A percentile compares a stretch with the other conserved stretches of the same genome.
Evolutionary conservation across 129 eudicot species (phyloP).

Genomic region (Dittrichia graveolens): DNA sequence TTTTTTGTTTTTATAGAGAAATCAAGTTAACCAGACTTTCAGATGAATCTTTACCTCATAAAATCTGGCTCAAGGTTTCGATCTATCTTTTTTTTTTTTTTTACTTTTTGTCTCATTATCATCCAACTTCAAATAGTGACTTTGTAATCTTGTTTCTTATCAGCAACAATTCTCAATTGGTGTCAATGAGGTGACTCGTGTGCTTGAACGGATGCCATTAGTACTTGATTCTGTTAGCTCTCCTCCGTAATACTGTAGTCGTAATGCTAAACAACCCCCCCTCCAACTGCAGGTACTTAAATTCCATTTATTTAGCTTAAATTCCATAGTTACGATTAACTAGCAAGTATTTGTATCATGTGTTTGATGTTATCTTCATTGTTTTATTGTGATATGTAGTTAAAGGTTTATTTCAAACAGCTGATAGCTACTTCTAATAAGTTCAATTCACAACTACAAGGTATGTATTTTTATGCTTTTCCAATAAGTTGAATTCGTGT

Average conservation of each 20-base stretch:
- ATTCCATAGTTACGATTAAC: no score
- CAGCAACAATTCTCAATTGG: slow-evolving; percentile 85
- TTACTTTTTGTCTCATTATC: neutral
- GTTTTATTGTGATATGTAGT: no score
- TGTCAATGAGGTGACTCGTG: slow-evolving; percentile 83
- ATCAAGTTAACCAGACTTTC: slow-evolving; percentile 48
- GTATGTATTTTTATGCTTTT: no score
- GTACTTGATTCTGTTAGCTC: slow-evolving; percentile 22
- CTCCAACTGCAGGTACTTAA: slow-evolving; percentile 33
- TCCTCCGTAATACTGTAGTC: slow-evolving; percentile 8
- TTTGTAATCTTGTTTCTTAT: neutral
- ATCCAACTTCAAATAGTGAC: neutral
- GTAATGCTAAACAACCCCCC: slow-evolving; percentile 19
- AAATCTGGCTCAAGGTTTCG: slow-evolving; percentile 71
- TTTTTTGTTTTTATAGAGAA: slow-evolving; percentile 43
- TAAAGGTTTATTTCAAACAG: no score
- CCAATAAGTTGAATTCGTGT: no score
- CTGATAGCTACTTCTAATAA: no score
- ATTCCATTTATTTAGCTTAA: no score
- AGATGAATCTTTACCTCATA: slow-evolving; percentile 49
- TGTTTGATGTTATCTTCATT: no score
- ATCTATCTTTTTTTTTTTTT: neutral
- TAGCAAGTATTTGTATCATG: no score
- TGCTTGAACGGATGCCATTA: slow-evolving; percentile 75
- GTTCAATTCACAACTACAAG: no score